These are phyloP conservation scores for Colletotrichum somersetense DNA, from an alignment of 2,329 filamentous ascomycete genomes.

Conservation along the genomic window DNA sequence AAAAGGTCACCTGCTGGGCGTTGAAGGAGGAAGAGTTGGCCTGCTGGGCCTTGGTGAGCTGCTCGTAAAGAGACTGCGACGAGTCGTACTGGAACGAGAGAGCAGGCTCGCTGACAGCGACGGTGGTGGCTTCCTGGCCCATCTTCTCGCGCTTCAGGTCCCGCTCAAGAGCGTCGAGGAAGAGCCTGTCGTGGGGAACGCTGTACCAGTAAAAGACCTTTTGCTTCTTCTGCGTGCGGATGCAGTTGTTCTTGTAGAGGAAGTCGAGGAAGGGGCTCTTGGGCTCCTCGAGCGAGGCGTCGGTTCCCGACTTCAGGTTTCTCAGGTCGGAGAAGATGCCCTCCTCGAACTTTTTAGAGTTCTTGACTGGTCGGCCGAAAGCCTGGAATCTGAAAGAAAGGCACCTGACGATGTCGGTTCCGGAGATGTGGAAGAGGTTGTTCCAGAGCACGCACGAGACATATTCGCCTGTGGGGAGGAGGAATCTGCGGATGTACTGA, in stretches of 20 bases:
- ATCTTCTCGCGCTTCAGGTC: slow-evolving; percentile 99
- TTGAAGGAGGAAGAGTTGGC: slow-evolving; percentile 97
- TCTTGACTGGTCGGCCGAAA: slow-evolving; percentile 97
- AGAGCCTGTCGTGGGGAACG: slow-evolving; percentile 96
- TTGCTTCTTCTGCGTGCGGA: slow-evolving; percentile 99
- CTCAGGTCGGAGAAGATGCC: slow-evolving; percentile 98
- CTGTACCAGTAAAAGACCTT: slow-evolving; percentile 99
- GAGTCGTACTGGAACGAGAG: slow-evolving; percentile 99
- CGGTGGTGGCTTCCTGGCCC: slow-evolving; percentile 96
- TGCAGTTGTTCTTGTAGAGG: slow-evolving; percentile 99
- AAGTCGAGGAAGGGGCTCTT: slow-evolving; percentile 99
- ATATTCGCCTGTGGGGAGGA: slow-evolving; percentile 97
- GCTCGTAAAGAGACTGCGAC: slow-evolving; percentile 98
- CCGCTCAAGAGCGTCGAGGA: slow-evolving; percentile 96
- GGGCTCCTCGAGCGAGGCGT: slow-evolving; percentile 97
- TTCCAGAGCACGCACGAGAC: slow-evolving; percentile 99
- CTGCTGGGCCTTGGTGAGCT: slow-evolving; percentile 99
- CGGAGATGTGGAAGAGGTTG: slow-evolving; percentile 99
- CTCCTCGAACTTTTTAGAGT: slow-evolving; percentile 99
- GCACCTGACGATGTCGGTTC: slow-evolving; percentile 98
- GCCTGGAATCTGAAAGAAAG: slow-evolving; percentile 98
- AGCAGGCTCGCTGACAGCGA: slow-evolving; percentile 96
- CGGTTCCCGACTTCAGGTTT: slow-evolving; percentile 97
- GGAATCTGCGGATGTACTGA: slow-evolving; percentile 95
- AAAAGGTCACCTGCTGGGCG: slow-evolving; percentile 77